phyloP scores from a whole-genome alignment of 2,329 filamentous ascomycete species.

The Scedosporium minutisporum region DNA sequence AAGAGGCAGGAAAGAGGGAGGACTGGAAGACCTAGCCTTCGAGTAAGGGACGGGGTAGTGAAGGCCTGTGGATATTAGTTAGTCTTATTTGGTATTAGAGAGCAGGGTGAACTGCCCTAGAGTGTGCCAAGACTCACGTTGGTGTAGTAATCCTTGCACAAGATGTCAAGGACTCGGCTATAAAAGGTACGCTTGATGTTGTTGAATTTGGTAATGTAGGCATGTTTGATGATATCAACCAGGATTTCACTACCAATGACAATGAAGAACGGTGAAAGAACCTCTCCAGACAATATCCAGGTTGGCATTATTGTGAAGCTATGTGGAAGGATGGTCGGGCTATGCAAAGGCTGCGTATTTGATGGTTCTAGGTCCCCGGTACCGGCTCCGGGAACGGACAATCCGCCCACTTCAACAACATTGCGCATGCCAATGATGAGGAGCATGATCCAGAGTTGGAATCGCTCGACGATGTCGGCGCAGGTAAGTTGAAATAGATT shows the following conservation, averaged over 20 bases:
- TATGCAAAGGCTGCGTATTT: conserved; percentile 51
- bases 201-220: conserved; percentile 98
- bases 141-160: conserved; percentile 97
- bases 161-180: conserved; percentile 77
- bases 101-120: background rate
- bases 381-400: conserved; percentile 52
- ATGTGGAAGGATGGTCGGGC: conserved; percentile 70
- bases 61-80: conserved; percentile 54
- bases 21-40: conserved; percentile 80
- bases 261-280: conserved; percentile 84
- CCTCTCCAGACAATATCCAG: conserved; percentile 68
- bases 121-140: conserved; percentile 46
- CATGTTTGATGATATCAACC: conserved; percentile 94
- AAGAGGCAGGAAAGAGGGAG: conserved; percentile 91
- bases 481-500: conserved; percentile 95
- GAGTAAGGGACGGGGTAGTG: conserved; percentile 78
- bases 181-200: conserved; percentile 90
- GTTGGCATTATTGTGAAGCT: conserved; percentile 85
- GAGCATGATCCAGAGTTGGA: conserved; percentile 96
- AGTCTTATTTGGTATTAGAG: conserved; percentile 5
- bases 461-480: conserved; percentile 91
- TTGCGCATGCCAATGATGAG: conserved; percentile 94
- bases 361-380: conserved; percentile 24
- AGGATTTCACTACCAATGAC: conserved; percentile 95
- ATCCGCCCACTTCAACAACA: conserved; percentile 85